Conservation (phyloP, 2,329 filamentous ascomycete genomes). For the Epichloe sibirici region DNA sequence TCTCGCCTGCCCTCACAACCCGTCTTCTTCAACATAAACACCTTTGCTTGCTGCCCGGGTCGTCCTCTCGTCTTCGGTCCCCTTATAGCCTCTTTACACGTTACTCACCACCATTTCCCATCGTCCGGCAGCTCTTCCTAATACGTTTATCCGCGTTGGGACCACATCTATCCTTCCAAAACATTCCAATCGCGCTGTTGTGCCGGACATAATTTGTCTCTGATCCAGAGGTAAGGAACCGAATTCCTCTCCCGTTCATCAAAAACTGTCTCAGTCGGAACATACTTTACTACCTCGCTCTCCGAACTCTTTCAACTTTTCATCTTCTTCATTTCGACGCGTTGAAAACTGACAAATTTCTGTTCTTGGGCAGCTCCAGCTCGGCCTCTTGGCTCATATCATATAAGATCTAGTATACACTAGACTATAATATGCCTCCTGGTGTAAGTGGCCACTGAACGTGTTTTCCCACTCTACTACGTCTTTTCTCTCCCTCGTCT, state of each 20-base stretch:
- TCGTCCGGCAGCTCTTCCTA: conserved; percentile 15
- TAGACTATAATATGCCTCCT: conserved; percentile 23
- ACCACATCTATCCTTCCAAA: conserved; percentile 17
- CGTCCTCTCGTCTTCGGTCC: conserved; percentile 11
- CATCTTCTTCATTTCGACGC: conserved; percentile 8
- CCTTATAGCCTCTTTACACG: conserved; percentile 10
- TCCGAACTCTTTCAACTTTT: conserved; percentile 3
- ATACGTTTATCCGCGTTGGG: conserved; percentile 17
- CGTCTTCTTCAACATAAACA: conserved; percentile 22
- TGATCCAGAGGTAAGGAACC: conserved; percentile 23
- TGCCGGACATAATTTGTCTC: conserved; percentile 19
- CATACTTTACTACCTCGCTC: conserved; percentile 9
- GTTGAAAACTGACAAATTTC: conserved; percentile 9
- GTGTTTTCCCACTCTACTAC: neutral
- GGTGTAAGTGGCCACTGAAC: conserved; percentile 15
- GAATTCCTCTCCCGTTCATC: conserved; percentile 16
- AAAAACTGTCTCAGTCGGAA: conserved; percentile 18
- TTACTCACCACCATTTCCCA: conserved; percentile 13
- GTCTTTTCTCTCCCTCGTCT: neutral
- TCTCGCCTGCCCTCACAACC: conserved; percentile 21
- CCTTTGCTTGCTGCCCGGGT: conserved; percentile 16
- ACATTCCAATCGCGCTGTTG: conserved; percentile 26
- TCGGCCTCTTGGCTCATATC: conserved; percentile 8
- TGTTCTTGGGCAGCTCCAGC: conserved; percentile 5
- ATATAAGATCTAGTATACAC: conserved; percentile 10